A percentile compares a stretch with the other conserved stretches of the same genome.
phyloP scores from a whole-genome alignment of 2,329 filamentous ascomycete genomes.

The Chalaropsis thielavioides region DNA sequence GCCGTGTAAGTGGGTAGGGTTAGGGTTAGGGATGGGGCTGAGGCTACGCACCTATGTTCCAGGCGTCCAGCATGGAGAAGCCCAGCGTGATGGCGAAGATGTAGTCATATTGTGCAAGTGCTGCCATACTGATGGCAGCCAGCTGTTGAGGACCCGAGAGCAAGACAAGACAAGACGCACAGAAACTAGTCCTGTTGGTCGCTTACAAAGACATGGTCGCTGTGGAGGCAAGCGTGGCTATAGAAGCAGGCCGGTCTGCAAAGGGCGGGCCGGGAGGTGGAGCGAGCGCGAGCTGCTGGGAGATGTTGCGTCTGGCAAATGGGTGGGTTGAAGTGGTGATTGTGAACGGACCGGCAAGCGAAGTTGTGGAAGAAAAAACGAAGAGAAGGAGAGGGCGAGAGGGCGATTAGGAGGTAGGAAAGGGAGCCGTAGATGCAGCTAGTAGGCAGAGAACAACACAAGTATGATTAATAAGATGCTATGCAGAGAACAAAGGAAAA shows the following conservation, averaged over 20 bases:
- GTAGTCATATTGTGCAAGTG: constrained; percentile 37
- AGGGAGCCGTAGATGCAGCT: neutral
- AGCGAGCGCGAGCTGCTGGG: neutral
- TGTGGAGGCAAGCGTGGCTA: neutral
- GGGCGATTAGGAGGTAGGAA: neutral
- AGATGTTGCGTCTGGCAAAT: neutral
- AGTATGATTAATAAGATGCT: neutral
- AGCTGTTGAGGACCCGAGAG: neutral
- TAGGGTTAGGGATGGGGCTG: neutral
- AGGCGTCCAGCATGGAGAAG: constrained; percentile 44
- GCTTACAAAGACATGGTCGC: constrained; percentile 6
- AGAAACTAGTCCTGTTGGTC: constrained; percentile 1
- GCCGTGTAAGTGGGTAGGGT: neutral
- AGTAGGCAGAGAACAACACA: neutral
- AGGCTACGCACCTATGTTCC: constrained; percentile 39
- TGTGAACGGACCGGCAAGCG: neutral
- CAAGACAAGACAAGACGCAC: neutral
- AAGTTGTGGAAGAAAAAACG: neutral
- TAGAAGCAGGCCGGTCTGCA: neutral
- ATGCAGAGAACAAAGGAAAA: neutral
- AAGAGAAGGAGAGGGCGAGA: neutral
- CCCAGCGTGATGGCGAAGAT: constrained; percentile 41
- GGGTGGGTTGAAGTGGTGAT: neutral
- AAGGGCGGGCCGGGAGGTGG: neutral
- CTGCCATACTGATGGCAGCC: constrained; percentile 22